Base-by-base conservation (phyloP, 768 basidiomycete genomes). In the Postia placenta region DNA sequence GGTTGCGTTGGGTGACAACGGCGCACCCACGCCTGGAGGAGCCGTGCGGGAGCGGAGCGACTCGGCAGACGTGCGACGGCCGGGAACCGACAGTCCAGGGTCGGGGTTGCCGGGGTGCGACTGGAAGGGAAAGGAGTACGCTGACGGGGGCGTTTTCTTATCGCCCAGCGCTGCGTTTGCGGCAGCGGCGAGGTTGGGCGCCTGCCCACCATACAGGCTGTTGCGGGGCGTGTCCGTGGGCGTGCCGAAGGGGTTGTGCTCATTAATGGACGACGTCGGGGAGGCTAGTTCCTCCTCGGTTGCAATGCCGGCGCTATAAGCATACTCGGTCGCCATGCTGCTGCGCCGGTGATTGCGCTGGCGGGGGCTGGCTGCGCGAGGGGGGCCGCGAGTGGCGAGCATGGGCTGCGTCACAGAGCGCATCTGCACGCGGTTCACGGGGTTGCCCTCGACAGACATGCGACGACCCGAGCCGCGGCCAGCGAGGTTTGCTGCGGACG, bases 41-140 rank as follows among this genome's bases (percentile, higher is more conserved):
- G 30, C 30, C 47, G 43, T 50, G 37, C 52, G 55, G 20, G 50
- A 46, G 22, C 54, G 57, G 9, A 58, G 41, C 39, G 48, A 50
- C 30, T 58, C 57, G 42, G 53, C 27, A 42, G 77, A 78, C n/a
- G 63, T 52, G 37, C 68, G 69, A 6, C 74, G 69, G 26, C 56
- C 61, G 11, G 78, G 71, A 41, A 75, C 60, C 15, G 66, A 56
- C 1, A 69, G 70, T 12, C 75, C 67, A 0, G 82, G 79, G 58
- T 85, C 85, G 7, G 83, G 79, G 61, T 83, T 85, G 14, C 83
- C 82, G 0, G 77, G 71, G 58, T 85, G 74, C 0, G 77, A 74
- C 59, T 83, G 78, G 70, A 81, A 83, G 12, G 81, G 81, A 53
- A 56, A 70, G 14, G 55, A 27, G 51, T 67, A 76, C 1, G 74